Conservation (phyloP, 345 rosid genomes). For the Turnera subulata region DNA sequence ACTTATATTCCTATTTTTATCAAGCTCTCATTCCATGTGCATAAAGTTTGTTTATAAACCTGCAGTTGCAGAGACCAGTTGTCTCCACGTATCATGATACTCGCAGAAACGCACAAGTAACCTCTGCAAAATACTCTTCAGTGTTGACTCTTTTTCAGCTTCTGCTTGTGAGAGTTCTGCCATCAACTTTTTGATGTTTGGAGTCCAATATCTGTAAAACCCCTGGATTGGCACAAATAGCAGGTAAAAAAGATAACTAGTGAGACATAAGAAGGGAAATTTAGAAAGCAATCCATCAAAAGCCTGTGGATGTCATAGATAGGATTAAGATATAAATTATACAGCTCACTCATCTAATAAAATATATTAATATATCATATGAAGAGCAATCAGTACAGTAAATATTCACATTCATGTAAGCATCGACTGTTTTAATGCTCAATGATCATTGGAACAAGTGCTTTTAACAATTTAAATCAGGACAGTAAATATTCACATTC, state of each 20-base stretch:
- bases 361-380: no score
- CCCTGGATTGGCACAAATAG: conserved; percentile 52
- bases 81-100: conserved; percentile 79
- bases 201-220: conserved; percentile 84
- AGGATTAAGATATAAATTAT: conserved; percentile 6
- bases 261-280: no score
- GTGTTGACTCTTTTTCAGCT: conserved; percentile 68
- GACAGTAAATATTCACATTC: no score
- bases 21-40: background rate
- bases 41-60: conserved; percentile 40
- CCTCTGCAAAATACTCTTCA: conserved; percentile 78
- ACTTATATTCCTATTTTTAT: background rate
- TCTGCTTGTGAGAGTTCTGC: conserved; percentile 74
- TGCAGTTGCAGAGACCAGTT: conserved; percentile 65
- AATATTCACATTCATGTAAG: no score
- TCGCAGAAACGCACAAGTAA: conserved; percentile 66
- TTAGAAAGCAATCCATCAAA: no score
- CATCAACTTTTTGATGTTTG: conserved; percentile 61
- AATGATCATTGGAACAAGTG: no score
- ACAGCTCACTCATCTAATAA: background rate
- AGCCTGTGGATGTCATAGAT: background rate
- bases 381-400: no score
- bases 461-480: no score
- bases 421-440: no score
- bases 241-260: background rate